These are phyloP conservation scores for Yamadazyma triangularis DNA, from an alignment of 1,139 yeast genomes.

Conservation along the genomic window DNA sequence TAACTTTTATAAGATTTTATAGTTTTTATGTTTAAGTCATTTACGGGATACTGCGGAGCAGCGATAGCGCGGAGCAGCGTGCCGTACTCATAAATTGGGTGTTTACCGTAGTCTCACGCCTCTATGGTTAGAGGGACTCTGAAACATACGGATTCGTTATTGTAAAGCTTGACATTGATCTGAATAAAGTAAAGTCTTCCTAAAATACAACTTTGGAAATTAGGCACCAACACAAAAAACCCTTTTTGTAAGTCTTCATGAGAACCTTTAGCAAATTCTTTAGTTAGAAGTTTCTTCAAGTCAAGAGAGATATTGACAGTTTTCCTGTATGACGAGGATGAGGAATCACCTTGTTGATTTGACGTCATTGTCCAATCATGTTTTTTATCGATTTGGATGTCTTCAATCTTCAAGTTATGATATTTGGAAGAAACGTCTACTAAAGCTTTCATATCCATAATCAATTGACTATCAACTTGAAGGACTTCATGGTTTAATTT, in stretches of 20 bases:
- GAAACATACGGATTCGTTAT: conserved; percentile 27
- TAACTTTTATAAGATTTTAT: no score
- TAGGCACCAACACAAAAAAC: conserved; percentile 46
- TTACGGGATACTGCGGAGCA: no score
- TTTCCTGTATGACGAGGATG: conserved; percentile 7
- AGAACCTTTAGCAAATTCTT: conserved; percentile 7
- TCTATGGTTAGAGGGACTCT: no score
- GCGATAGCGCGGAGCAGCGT: no score
- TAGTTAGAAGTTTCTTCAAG: conserved; percentile 19
- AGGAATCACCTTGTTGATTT: conserved; percentile 1
- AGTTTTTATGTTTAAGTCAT: no score
- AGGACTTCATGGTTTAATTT: conserved; percentile 29
- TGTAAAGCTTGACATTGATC: conserved; percentile 24
- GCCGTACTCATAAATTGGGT: no score
- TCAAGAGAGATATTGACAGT: conserved; percentile 21
- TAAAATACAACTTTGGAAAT: conserved; percentile 54
- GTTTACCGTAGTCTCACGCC: no score
- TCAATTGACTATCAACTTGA: conserved; percentile 33
- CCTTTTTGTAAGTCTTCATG: conserved; percentile 18
- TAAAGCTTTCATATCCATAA: conserved; percentile 34
- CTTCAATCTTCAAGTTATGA: conserved; percentile 21
- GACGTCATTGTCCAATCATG: conserved; percentile 3
- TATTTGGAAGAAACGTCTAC: conserved; percentile 33
- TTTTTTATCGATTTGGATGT: conserved; percentile 5
- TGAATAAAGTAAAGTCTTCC: conserved; percentile 48